Evolutionary conservation across 2,329 filamentous ascomycete genomes (phyloP), one percentile per base, ranked within the genome.

Genomic region (Cercospora sp.): DNA sequence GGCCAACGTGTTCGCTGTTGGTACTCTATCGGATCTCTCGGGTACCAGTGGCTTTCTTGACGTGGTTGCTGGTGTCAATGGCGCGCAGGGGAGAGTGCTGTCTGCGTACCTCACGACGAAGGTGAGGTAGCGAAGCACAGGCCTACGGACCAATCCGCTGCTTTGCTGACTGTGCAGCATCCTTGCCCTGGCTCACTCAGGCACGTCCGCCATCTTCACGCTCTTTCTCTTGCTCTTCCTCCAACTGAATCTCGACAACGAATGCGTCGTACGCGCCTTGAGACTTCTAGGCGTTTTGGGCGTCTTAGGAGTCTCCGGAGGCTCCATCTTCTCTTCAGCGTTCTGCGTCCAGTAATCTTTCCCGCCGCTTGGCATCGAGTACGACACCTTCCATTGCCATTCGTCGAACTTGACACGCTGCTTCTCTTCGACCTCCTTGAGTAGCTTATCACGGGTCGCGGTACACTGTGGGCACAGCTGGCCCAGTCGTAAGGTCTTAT

Each of bases 381-480:
- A 82, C 67, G 74, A 78, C 66, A 82, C 80, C 67, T 79, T 80
- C 81, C 81, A 82, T 65, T 74, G 75, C 77, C 78, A 79, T 49
- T 81, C 79, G 59, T 81, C 77, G 65, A 79, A 79, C 34, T 74
- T 71, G 37, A 81, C 75, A 32, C 64, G 66, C 60, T 76, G 74
- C 40, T 65, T 69, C 51, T 69, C 61, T 18, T 78, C 74, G 12
- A 79, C 71, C 13, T 71, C 67, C 10, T 59, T 71, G 34, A 79
- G 71, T 51, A 77, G 71, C 28, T 40, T 45, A 5, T 76, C 71
- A 16, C 79, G 76, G 9, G 68, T 69, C 0, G 51, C 59, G 28
- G 75, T 70, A 72, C 80, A 81, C 6, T 67, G 24, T 10, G 70
- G 67, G 70, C 80, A 82, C 3, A 80, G 72, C 7, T 63, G 58